phyloP scores from a whole-genome alignment of 352 stramenopile genomes.

The Phytophthora capsici region DNA sequence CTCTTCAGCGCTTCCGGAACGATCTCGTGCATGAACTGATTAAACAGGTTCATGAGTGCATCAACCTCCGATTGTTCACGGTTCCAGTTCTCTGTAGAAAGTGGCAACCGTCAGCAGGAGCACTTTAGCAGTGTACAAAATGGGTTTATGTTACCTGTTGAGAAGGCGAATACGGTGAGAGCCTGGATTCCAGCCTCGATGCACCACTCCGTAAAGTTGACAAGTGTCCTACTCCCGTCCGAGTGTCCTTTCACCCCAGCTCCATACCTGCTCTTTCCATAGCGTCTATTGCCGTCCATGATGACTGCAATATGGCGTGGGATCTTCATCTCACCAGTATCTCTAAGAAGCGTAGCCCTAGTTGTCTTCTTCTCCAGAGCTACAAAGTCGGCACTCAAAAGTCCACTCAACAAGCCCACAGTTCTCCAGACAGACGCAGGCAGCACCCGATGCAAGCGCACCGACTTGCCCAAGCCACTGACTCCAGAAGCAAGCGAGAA shows the following conservation, averaged over 20 bases:
- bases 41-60: slow-evolving; percentile 94
- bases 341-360: slow-evolving; percentile 4
- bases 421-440: slow-evolving; percentile 10
- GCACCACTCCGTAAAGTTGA: slow-evolving; percentile 97
- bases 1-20: slow-evolving; percentile 91
- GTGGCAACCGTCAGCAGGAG: slow-evolving; percentile 3
- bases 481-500: slow-evolving; percentile 72
- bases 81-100: slow-evolving; percentile 93
- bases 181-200: slow-evolving; percentile 90
- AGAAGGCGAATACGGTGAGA: slow-evolving; percentile 97
- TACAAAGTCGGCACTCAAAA: slow-evolving; percentile 18
- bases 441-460: slow-evolving; percentile 36
- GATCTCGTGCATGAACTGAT: slow-evolving; percentile 95
- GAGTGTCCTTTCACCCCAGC: slow-evolving; percentile 89
- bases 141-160: slow-evolving; percentile 65
- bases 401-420: slow-evolving; percentile 20
- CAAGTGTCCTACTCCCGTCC: slow-evolving; percentile 95
- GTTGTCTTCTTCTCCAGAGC: slow-evolving; percentile 14
- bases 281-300: slow-evolving; percentile 97
- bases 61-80: slow-evolving; percentile 89
- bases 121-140: background rate
- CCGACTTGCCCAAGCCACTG: slow-evolving; percentile 53
- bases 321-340: slow-evolving; percentile 42
- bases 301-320: slow-evolving; percentile 95
- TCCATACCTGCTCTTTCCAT: slow-evolving; percentile 88